A percentile compares a stretch with the other conserved stretches of the same genome.
Evolutionary conservation across 208 protist genomes (phyloP).

Genomic region (Leishmania tropica): DNA sequence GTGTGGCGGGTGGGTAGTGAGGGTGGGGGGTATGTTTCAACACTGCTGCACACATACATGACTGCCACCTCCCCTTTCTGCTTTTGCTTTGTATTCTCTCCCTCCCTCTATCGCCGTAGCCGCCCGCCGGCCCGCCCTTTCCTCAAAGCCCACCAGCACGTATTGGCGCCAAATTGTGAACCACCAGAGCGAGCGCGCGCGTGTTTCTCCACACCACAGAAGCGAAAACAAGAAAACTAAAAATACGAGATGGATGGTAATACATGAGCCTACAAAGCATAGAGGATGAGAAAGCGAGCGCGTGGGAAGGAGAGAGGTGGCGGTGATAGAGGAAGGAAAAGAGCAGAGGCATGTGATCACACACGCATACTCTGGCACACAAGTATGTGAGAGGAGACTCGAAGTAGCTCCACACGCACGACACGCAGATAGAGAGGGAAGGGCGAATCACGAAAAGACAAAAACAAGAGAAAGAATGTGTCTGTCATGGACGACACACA

Average conservation of each 20-base stretch:
- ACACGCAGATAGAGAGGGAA: not conserved
- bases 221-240: not conserved
- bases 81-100: not conserved
- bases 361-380: not conserved
- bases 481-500: not conserved
- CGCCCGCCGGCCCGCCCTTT: not conserved
- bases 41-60: not conserved
- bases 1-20: not conserved
- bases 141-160: not conserved
- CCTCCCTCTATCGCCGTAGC: too few relatives aligned
- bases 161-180: not conserved
- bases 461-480: not conserved
- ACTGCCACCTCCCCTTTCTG: not conserved
- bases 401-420: not conserved
- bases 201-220: not conserved
- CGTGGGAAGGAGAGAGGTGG: not conserved
- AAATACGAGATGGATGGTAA: not conserved
- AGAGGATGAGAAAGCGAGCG: not conserved
- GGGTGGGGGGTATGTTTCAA: not conserved
- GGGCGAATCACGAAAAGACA: not conserved
- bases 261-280: not conserved
- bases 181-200: not conserved
- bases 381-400: not conserved
- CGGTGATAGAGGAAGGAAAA: not conserved
- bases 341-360: not conserved